These are phyloP conservation scores for Penicillium sp. DNA, from an alignment of 2,329 filamentous ascomycete species.

Conservation along the genomic window DNA sequence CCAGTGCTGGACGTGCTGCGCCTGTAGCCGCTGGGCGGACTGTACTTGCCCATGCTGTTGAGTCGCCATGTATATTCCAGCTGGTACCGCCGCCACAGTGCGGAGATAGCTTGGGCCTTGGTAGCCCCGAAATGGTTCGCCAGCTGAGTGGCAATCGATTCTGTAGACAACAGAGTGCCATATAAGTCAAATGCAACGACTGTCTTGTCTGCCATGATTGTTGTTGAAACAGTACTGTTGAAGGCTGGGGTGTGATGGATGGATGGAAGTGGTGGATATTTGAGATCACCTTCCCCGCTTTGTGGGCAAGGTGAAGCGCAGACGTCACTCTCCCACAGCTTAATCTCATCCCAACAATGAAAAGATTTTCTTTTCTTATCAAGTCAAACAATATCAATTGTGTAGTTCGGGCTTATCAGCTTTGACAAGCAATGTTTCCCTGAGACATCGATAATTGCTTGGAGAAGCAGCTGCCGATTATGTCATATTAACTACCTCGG, in stretches of 20 bases:
- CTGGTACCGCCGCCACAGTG: constrained; percentile 68
- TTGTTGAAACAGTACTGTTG: background rate
- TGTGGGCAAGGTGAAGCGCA: no score
- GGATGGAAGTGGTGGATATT: background rate
- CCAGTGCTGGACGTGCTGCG: background rate
- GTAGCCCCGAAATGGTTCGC: constrained; percentile 60
- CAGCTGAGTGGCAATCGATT: constrained; percentile 65
- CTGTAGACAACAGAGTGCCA: constrained; percentile 72
- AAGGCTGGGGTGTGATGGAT: background rate
- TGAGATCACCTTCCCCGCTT: no score
- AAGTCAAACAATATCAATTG: no score
- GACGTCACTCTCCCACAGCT: no score
- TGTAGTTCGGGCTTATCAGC: no score
- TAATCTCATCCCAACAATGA: no score
- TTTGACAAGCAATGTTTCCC: no score
- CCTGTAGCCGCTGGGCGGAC: background rate
- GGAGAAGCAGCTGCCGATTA: no score
- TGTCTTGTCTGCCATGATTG: constrained; percentile 31
- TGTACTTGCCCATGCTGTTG: constrained; percentile 69
- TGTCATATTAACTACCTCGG: no score
- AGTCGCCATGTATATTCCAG: constrained; percentile 77
- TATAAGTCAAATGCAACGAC: constrained; percentile 75
- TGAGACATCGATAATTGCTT: no score
- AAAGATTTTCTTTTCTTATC: no score
- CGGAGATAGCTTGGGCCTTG: constrained; percentile 59